Evolutionary conservation across 192 early-diverging fungal species (phyloP).

Genomic region (Coemansia sp.): DNA sequence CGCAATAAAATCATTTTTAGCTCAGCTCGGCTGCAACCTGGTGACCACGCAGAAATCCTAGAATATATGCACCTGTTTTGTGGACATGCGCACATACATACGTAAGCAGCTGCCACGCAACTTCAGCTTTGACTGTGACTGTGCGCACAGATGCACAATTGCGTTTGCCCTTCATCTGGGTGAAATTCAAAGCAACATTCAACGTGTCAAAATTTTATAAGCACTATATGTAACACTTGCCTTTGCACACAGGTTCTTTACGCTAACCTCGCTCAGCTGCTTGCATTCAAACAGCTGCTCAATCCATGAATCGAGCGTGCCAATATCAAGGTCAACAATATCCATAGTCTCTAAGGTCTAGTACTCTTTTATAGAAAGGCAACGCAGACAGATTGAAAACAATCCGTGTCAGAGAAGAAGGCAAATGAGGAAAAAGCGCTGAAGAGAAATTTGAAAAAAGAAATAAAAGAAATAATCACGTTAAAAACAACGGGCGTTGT

Average conservation of each 20-base stretch:
- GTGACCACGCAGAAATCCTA: not conserved
- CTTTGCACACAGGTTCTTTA: slow-evolving; percentile 97
- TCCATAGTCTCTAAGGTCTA: slow-evolving; percentile 32
- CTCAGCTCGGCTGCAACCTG: not conserved
- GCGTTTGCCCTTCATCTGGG: slow-evolving; percentile 15
- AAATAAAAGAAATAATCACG: slow-evolving; percentile 1
- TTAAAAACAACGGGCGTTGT: no score
- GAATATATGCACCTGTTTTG: not conserved
- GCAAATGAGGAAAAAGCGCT: not conserved
- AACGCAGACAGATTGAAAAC: slow-evolving; percentile 1
- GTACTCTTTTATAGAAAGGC: slow-evolving; percentile 12
- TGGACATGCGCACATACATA: not conserved
- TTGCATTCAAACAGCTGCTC: slow-evolving; percentile 89
- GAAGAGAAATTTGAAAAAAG: slow-evolving; percentile 2
- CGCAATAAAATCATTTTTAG: slow-evolving; percentile 1
- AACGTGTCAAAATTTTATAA: not conserved
- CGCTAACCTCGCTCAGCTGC: slow-evolving; percentile 89
- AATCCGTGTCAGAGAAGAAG: not conserved
- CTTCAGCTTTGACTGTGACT: not conserved
- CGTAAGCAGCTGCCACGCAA: not conserved
- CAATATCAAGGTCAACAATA: slow-evolving; percentile 64
- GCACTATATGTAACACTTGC: slow-evolving; percentile 52
- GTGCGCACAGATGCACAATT: not conserved
- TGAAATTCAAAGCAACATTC: not conserved
- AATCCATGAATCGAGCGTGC: slow-evolving; percentile 93